These are phyloP conservation scores for Pseudoscleropodium purum DNA, from an alignment of 225 moss, liverwort and hornwort species.

Conservation along the genomic window DNA sequence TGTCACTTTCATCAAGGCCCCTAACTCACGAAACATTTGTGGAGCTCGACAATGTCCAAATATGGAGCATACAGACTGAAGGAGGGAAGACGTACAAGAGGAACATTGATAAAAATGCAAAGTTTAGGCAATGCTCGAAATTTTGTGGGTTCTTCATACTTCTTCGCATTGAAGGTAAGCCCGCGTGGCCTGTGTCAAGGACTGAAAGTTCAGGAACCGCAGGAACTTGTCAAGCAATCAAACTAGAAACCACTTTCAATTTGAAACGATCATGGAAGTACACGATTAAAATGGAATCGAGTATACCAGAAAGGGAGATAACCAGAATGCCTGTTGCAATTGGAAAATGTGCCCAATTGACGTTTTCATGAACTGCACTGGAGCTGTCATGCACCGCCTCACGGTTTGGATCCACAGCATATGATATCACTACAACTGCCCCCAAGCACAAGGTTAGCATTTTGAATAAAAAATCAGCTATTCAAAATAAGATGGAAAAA, in stretches of 20 bases:
- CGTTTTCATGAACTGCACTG: slow-evolving; percentile 43
- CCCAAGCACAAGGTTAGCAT: slow-evolving; percentile 1
- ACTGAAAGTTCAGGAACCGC: neutral
- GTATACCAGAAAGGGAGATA: slow-evolving; percentile 72
- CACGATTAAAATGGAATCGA: neutral
- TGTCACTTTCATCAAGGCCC: neutral
- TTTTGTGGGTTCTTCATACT: slow-evolving; percentile 79
- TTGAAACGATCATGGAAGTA: neutral
- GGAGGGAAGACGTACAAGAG: slow-evolving; percentile 43
- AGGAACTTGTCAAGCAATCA: neutral
- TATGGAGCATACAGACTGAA: neutral
- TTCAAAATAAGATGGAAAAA: neutral
- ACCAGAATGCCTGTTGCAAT: slow-evolving; percentile 81
- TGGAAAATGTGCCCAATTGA: slow-evolving; percentile 66
- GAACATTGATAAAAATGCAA: slow-evolving; percentile 67
- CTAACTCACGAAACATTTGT: neutral
- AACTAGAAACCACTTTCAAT: neutral
- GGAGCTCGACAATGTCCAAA: neutral
- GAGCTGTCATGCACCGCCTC: slow-evolving; percentile 48
- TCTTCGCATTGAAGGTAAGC: slow-evolving; percentile 74
- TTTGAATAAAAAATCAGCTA: neutral
- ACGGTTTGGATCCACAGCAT: slow-evolving; percentile 60
- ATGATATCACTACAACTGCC: slow-evolving; percentile 71
- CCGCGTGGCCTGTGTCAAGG: slow-evolving; percentile 62
- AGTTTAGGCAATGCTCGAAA: slow-evolving; percentile 58